Base-by-base conservation (phyloP, 768 basidiomycete species). In the Cystofilobasidium macerans region DNA sequence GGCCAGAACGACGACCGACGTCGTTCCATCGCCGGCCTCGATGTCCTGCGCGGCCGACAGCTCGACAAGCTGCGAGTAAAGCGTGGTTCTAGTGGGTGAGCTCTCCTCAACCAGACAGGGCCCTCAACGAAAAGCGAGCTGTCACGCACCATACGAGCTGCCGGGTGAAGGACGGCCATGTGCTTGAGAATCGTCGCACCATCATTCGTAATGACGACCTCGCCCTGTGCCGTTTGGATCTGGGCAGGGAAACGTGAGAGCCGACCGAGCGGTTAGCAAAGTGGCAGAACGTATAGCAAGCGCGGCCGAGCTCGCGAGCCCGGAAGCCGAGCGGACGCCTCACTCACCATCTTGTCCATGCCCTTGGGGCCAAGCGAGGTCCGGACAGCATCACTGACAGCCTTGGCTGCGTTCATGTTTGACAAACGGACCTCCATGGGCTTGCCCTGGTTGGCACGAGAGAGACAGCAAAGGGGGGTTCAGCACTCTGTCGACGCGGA, bases 11-110 rank as follows among this genome's bases (percentile, higher is more conserved):
- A 99, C 95, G 35, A 99, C 95, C 28, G 89, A 87, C 6, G 95
- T 99, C 12, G 95, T 99, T 8, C 95, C 95, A 76, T 99, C 95
- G 65, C 95, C 95, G 24, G 95, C 95, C 76, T 98, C 95, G 56
- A 98, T 83, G 75, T 99, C 95, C 80, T 99, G 95, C 20, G 95
- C 95, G 43, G 88, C 89, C 42, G 94, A 97, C 28, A 99, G 81
- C 78, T 99, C 94, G 64, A 99, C 95, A 48, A 99, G 83, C 94
- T 97, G 70, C 45, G 38, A 61, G 35, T 1, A 28, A 32, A 42
- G 33, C 38, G 22, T 13, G 30, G 11, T 3, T 38, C 42, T 1
- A 20, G 43, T 42, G 13, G 26, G 40, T 24, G 38, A 47, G 30
- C 13, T 26, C 14, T 56, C 35, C 13, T 40, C 47, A 66, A 59